phyloP scores from a whole-genome alignment of 2,329 filamentous ascomycete species.

The Fusarium sp. region DNA sequence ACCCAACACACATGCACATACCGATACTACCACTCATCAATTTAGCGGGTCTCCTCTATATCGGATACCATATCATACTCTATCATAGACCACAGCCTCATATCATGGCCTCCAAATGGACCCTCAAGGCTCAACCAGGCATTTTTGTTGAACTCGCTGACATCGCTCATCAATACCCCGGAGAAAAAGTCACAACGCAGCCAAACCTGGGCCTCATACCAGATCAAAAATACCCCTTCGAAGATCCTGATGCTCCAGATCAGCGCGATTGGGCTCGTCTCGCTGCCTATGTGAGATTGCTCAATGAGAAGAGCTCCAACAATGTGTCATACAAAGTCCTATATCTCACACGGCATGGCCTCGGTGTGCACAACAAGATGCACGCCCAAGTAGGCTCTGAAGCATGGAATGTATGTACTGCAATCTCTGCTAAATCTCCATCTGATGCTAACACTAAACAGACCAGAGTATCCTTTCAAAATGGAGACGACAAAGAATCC shows the following conservation, averaged over 20 bases:
- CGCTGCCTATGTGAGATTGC: constrained; percentile 55
- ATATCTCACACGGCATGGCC: constrained; percentile 66
- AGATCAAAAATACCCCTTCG: constrained; percentile 57
- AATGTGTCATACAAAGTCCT: constrained; percentile 65
- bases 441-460: constrained; percentile 7
- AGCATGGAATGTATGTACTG: constrained; percentile 61
- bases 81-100: background rate
- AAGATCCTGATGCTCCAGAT: constrained; percentile 41
- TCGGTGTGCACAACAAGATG: constrained; percentile 62
- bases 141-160: constrained; percentile 58
- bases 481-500: constrained; percentile 51
- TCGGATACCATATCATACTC: background rate
- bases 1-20: background rate
- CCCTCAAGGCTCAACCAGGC: constrained; percentile 41
- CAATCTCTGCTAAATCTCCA: fast-evolving
- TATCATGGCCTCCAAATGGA: constrained; percentile 37
- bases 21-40: background rate
- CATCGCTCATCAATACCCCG: constrained; percentile 42
- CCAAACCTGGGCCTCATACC: constrained; percentile 65
- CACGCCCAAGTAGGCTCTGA: constrained; percentile 66
- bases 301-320: constrained; percentile 56
- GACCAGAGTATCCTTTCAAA: constrained; percentile 53
- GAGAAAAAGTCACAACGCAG: constrained; percentile 52
- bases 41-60: background rate
- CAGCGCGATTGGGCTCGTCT: constrained; percentile 66